Percentiles rank a stretch among this genome's conserved stretches.
Conservation (phyloP, 495 filamentous ascomycete species). For the Xylaria bambusicola region DNA sequence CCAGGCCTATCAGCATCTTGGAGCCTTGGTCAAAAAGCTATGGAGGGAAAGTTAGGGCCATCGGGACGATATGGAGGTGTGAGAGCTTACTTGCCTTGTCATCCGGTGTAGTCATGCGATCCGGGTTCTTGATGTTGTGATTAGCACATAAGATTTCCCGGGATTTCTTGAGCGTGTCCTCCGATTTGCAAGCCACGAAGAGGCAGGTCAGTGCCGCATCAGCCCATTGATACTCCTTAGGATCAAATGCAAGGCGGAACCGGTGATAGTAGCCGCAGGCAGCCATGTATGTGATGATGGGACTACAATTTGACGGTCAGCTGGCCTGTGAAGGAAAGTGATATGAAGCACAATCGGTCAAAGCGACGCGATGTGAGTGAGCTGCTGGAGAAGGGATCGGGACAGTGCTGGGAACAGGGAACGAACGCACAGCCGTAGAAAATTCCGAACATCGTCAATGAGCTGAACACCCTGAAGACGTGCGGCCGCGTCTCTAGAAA, state of each 20-base stretch:
- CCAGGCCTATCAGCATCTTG: conserved; percentile 80
- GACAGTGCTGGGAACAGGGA: neutral
- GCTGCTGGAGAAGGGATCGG: neutral
- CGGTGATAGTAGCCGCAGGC: conserved; percentile 86
- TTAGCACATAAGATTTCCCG: conserved; percentile 87
- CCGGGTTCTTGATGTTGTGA: conserved; percentile 76
- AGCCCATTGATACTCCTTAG: conserved; percentile 65
- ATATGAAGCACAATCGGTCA: too few species aligned
- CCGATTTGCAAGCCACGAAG: conserved; percentile 93
- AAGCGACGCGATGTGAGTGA: too few species aligned
- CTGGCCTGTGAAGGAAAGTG: too few species aligned
- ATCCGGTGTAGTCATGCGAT: conserved; percentile 79
- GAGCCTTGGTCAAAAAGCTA: conserved; percentile 77
- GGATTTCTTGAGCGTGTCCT: conserved; percentile 97
- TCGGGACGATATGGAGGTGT: neutral
- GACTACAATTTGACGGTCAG: conserved; percentile 44
- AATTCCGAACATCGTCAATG: conserved; percentile 75
- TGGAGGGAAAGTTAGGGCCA: conserved; percentile 16
- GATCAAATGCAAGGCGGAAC: conserved; percentile 77
- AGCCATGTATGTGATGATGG: conserved; percentile 81
- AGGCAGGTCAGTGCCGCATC: conserved; percentile 87
- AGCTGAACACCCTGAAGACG: conserved; percentile 76
- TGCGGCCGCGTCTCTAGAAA: conserved; percentile 60
- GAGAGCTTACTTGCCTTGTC: conserved; percentile 64
- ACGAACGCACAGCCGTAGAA: conserved; percentile 65